A percentile compares a stretch with the other conserved stretches of the same genome.
These are phyloP conservation scores for Orychophragmus violaceus DNA, from an alignment of 345 rosid species.

Conservation along the genomic window DNA sequence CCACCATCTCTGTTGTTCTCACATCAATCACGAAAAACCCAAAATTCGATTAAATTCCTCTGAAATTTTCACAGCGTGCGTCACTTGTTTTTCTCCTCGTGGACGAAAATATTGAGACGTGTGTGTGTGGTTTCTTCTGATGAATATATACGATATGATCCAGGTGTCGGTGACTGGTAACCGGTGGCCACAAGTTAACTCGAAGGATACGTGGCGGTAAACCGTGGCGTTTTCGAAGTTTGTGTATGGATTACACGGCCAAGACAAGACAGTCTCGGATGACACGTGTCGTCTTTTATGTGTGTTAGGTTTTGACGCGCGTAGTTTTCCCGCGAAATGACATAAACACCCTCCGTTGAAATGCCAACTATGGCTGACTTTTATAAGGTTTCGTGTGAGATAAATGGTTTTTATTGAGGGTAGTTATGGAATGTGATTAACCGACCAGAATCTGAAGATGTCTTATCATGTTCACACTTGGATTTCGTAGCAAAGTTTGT, in stretches of 20 bases:
- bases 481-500: constrained; percentile 8
- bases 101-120: neutral
- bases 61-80: neutral
- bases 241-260: constrained; percentile 11
- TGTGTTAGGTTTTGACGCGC: constrained; percentile 31
- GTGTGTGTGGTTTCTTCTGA: neutral
- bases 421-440: neutral
- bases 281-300: constrained; percentile 32
- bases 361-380: neutral
- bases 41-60: neutral
- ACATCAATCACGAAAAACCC: neutral
- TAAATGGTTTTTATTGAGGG: neutral
- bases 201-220: constrained; percentile 36
- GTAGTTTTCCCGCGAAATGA: neutral
- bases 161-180: constrained; percentile 20
- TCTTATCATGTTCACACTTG: constrained; percentile 20
- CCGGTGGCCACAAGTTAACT: constrained; percentile 31
- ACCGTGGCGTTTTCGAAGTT: neutral
- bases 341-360: constrained; percentile 21
- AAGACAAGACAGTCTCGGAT: neutral
- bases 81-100: too few species aligned
- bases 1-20: constrained; percentile 41
- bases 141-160: constrained; percentile 1
- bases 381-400: neutral
- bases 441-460: constrained; percentile 9